Conservation (phyloP, 306 rosid genomes). For the Rosa persica region DNA sequence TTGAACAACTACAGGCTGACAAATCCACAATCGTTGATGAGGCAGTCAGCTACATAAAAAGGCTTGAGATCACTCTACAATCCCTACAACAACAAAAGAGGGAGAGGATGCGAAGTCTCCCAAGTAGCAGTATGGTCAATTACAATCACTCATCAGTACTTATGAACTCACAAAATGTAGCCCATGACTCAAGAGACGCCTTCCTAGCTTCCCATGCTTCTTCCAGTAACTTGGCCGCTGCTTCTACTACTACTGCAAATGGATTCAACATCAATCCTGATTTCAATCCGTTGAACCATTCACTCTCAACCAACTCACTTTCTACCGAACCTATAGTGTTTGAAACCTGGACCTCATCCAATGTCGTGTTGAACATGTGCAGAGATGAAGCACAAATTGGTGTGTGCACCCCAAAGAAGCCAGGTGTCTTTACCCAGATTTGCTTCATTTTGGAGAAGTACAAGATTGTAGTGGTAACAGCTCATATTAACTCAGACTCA, state of each 20-base stretch:
- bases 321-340: constrained; percentile 14
- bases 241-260: constrained; percentile 22
- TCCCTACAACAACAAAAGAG: constrained; percentile 48
- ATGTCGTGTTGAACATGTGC: constrained; percentile 50
- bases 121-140: not conserved
- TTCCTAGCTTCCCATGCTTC: constrained; percentile 40
- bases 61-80: constrained; percentile 38
- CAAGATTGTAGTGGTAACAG: constrained; percentile 42
- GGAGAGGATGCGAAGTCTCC: constrained; percentile 36
- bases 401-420: constrained; percentile 46
- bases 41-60: constrained; percentile 53
- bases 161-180: constrained; percentile 10
- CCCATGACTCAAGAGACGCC: constrained; percentile 37
- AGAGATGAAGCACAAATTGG: constrained; percentile 66
- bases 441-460: constrained; percentile 59
- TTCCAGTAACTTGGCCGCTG: constrained; percentile 6
- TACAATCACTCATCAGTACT: constrained; percentile 13
- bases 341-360: constrained; percentile 54
- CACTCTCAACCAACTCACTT: not conserved
- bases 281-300: not conserved
- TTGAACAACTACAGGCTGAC: constrained; percentile 44
- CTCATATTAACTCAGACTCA: constrained; percentile 39
- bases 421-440: constrained; percentile 40
- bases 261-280: not conserved
- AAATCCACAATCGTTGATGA: constrained; percentile 72